Conservation (phyloP, 1,139 yeast genomes). For the Hansenula sp. region DNA sequence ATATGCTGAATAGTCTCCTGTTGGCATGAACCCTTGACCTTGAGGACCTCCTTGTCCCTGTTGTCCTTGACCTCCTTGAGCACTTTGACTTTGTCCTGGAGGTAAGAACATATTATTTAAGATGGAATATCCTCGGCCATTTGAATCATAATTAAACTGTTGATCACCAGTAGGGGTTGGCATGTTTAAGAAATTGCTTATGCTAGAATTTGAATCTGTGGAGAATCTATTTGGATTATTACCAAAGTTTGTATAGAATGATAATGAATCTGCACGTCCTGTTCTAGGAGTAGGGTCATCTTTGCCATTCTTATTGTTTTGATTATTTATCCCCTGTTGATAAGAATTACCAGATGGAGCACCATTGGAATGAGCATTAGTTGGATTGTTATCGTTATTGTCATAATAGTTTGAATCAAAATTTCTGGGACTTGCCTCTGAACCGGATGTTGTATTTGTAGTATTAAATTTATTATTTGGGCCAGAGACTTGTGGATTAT, state of each 20-base stretch:
- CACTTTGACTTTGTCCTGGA: conserved; percentile 9
- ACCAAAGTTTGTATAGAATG: conserved; percentile 20
- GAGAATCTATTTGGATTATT: conserved; percentile 22
- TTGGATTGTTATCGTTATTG: not conserved
- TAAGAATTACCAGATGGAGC: too few species aligned
- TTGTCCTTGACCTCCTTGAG: not conserved
- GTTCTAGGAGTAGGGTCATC: conserved; percentile 1
- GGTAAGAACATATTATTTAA: conserved; percentile 26
- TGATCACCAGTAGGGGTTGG: conserved; percentile 14
- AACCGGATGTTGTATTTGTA: not conserved
- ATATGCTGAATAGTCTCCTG: conserved; percentile 14
- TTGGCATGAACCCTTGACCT: conserved; percentile 7
- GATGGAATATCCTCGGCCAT: conserved; percentile 32
- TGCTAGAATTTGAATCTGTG: conserved; percentile 24
- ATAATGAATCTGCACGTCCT: conserved; percentile 23
- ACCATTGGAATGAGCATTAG: too few species aligned
- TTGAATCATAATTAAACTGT: conserved; percentile 14
- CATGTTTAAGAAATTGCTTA: conserved; percentile 18
- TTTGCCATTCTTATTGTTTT: not conserved
- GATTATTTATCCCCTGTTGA: not conserved
- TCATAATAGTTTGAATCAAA: conserved; percentile 6
- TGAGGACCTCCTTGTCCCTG: conserved; percentile 3
- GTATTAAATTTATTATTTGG: not conserved
- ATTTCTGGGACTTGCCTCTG: conserved; percentile 13
- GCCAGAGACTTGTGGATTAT: not conserved